Evolutionary conservation across 305 asterid species (phyloP), one percentile per base, ranked within the genome.

Genomic region (Fraxinus greggii): DNA sequence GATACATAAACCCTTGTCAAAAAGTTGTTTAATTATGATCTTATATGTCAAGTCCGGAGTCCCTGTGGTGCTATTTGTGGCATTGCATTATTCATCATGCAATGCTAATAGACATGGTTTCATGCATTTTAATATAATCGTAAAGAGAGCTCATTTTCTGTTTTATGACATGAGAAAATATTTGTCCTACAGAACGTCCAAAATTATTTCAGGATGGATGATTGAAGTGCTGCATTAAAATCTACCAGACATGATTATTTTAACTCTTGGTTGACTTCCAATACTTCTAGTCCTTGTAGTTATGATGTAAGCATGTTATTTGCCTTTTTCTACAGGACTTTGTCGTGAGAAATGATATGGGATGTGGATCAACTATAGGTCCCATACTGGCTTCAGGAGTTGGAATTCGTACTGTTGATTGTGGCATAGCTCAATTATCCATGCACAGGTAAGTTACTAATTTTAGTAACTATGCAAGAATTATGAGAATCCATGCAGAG

Each of bases 321-420:
- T 79, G 78, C 61, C 4, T 31, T 77, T 33, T 21, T 80, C 12
- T 78, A 81, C 90, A 96, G 99, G 98, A 96, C 82, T 94, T 96
- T 83, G 98, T 89, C 77, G 97, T 91, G 84, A 92, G 97, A 86
- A 96, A 96, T 77, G 98, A 93, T 85, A 93, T 96, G 99, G 99
- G 99, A 54, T 96, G 98, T 84, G 98, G 99, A 87, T 94, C 98
- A 61, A 94, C 98, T 56, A 96, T 96, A 69, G 99, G 99, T 79
- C 98, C 98, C 81, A 96, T 93, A 84, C 93, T 94, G 82, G 98
- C 98, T 86, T 90, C 99, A 76, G 97, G 98, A 78, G 93, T 94
- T 88, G 99, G 98, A 79, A 93, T 94, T 74, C 95, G 98, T 83
- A 94, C 98, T 12, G 98, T 96, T 82, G 98, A 96, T 91, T 94